Evolutionary conservation across 1,284 basidiomycete species (phyloP).

Genomic region (Trichosporon inkin): DNA sequence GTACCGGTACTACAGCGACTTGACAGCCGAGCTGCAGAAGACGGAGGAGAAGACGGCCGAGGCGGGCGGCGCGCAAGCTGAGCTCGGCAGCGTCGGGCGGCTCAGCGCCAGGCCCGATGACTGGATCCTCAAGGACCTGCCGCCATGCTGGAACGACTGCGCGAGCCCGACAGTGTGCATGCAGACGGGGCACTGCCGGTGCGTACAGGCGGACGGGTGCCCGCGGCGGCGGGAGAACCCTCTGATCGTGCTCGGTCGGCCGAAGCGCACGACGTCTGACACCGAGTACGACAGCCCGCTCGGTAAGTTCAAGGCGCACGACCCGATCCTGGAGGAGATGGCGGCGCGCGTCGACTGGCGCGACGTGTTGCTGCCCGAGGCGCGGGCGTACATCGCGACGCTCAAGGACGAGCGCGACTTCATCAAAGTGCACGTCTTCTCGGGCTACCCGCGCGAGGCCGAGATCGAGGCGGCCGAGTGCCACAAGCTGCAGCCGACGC

Average conservation of each 20-base stretch:
- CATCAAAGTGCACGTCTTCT: slow-evolving; percentile 47
- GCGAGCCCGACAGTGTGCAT: slow-evolving; percentile 46
- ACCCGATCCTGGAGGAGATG: slow-evolving; percentile 29
- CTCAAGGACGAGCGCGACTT: slow-evolving; percentile 31
- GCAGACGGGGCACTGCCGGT: slow-evolving; percentile 49
- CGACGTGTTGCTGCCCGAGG: slow-evolving; percentile 45
- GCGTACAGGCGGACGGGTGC: slow-evolving; percentile 47
- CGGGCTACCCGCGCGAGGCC: slow-evolving; percentile 35
- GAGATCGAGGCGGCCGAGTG: slow-evolving; percentile 40
- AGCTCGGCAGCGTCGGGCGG: neutral
- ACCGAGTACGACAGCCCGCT: slow-evolving; percentile 22
- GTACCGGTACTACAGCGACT: slow-evolving; percentile 23
- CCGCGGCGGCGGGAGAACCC: slow-evolving; percentile 36
- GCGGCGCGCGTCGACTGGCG: slow-evolving; percentile 37
- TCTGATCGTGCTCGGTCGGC: slow-evolving; percentile 27
- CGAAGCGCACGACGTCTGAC: neutral
- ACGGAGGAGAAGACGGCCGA: neutral
- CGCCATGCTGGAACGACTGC: slow-evolving; percentile 50
- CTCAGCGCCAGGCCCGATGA: slow-evolving; percentile 25
- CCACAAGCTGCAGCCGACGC: slow-evolving; percentile 39
- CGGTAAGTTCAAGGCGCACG: slow-evolving; percentile 29
- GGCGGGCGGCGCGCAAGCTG: neutral
- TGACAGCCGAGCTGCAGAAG: slow-evolving; percentile 7
- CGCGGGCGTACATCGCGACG: slow-evolving; percentile 33
- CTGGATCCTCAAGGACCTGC: slow-evolving; percentile 44